A percentile compares a stretch with the other conserved stretches of the same genome.
phyloP scores from a whole-genome alignment of 1,284 basidiomycete species.

The Irpex rosettiformis region DNA sequence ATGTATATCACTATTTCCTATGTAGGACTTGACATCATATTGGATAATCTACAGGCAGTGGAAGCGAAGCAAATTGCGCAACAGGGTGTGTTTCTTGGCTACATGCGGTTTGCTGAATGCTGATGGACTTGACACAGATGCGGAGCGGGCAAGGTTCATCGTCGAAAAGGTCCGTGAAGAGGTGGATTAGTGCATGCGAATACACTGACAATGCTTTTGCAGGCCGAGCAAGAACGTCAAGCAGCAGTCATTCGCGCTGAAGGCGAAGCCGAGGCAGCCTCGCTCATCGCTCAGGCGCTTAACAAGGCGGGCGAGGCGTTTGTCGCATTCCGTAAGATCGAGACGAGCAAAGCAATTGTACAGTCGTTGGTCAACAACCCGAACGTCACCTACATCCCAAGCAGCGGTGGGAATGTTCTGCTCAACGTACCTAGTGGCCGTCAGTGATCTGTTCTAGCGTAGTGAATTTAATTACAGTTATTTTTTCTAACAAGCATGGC shows the following conservation, averaged over 20 bases:
- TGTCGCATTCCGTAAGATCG: slow-evolving; percentile 94
- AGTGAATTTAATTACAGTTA: slow-evolving; percentile 1
- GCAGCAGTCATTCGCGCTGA: slow-evolving; percentile 97
- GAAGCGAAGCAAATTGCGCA: slow-evolving; percentile 98
- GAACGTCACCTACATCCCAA: slow-evolving; percentile 89
- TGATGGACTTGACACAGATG: slow-evolving; percentile 50
- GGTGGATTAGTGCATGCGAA: background rate
- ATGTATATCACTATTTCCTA: slow-evolving; percentile 14
- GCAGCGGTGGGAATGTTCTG: slow-evolving; percentile 74
- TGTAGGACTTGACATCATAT: background rate
- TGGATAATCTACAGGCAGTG: slow-evolving; percentile 87
- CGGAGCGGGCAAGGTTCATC: slow-evolving; percentile 97
- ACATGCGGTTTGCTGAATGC: background rate
- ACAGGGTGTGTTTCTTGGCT: slow-evolving; percentile 57
- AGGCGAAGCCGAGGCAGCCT: slow-evolving; percentile 96
- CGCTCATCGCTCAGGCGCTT: slow-evolving; percentile 90
- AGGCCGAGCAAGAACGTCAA: slow-evolving; percentile 99
- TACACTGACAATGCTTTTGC: slow-evolving; percentile 8
- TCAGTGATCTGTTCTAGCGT: slow-evolving; percentile 18
- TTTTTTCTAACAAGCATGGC: slow-evolving; percentile 4
- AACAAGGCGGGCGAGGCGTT: slow-evolving; percentile 96
- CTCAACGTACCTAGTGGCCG: slow-evolving; percentile 76
- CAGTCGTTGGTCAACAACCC: slow-evolving; percentile 74
- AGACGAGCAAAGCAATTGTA: slow-evolving; percentile 96
- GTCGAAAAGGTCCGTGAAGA: slow-evolving; percentile 80